Conservation (phyloP, 1,284 basidiomycete species). For the Mrakiaceae sp. region DNA sequence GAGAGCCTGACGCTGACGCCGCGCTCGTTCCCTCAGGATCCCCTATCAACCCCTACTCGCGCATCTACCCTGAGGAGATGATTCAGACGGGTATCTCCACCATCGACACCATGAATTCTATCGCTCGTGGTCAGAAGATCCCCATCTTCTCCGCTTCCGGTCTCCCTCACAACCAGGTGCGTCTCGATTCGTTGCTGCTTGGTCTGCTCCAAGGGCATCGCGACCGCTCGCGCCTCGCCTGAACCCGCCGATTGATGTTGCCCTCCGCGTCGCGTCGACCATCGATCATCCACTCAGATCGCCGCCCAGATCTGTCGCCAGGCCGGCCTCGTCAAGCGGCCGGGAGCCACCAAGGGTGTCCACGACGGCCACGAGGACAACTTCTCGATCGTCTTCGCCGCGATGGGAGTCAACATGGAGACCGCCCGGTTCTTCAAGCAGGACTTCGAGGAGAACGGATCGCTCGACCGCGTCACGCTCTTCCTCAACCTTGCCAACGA, state of each 20-base stretch:
- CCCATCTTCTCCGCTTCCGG: slow-evolving; percentile 99
- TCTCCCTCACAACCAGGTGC: slow-evolving; percentile 94
- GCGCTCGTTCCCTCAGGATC: slow-evolving; percentile 50
- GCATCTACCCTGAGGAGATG: slow-evolving; percentile 99
- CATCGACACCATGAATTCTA: slow-evolving; percentile 98
- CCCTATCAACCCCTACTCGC: slow-evolving; percentile 97
- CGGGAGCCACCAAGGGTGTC: slow-evolving; percentile 72
- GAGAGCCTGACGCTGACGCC: slow-evolving; percentile 1
- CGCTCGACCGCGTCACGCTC: slow-evolving; percentile 91
- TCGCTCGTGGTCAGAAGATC: slow-evolving; percentile 99
- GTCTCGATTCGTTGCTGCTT: slow-evolving; percentile 17
- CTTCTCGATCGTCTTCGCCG: slow-evolving; percentile 98
- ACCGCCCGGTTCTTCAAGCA: slow-evolving; percentile 99
- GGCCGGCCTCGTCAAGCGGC: slow-evolving; percentile 89
- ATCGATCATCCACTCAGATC: slow-evolving; percentile 47
- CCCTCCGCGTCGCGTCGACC: neutral
- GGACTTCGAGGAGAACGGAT: slow-evolving; percentile 98
- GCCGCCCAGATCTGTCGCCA: slow-evolving; percentile 99
- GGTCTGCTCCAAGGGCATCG: neutral
- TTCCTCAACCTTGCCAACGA: slow-evolving; percentile 99
- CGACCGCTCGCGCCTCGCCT: neutral
- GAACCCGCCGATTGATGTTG: neutral
- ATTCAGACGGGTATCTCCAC: slow-evolving; percentile 99
- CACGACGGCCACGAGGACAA: slow-evolving; percentile 99
- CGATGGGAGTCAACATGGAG: slow-evolving; percentile 99